A percentile compares a stretch with the other conserved stretches of the same genome.
Evolutionary conservation across 495 filamentous ascomycete species (phyloP).

Genomic region (Rhypophila decipiens): DNA sequence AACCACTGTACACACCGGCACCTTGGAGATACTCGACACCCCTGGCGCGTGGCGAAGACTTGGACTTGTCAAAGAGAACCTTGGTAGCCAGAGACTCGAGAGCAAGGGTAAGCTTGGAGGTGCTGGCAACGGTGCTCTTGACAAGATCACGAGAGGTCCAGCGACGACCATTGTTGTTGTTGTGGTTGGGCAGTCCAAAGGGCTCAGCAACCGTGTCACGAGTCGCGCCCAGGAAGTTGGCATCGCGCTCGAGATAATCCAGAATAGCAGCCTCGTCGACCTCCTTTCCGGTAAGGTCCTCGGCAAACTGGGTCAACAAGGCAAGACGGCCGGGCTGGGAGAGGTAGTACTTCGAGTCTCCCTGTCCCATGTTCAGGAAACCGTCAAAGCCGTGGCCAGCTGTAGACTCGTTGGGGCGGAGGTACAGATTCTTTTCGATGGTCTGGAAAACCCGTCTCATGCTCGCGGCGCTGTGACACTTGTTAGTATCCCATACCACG

Average conservation of each 20-base stretch:
- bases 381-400: constrained; percentile 50
- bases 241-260: constrained; percentile 11
- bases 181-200: constrained; percentile 31
- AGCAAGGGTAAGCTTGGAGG: constrained; percentile 44
- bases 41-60: constrained; percentile 41
- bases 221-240: constrained; percentile 33
- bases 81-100: constrained; percentile 54
- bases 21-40: constrained; percentile 58
- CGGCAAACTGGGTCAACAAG: constrained; percentile 29
- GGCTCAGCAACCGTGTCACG: constrained; percentile 25
- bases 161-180: constrained; percentile 21
- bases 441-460: constrained; percentile 42
- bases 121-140: constrained; percentile 40
- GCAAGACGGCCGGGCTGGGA: constrained; percentile 24
- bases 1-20: constrained; percentile 51
- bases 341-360: constrained; percentile 33
- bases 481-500: too few species aligned
- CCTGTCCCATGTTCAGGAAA: constrained; percentile 36
- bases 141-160: constrained; percentile 38
- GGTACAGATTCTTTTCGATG: constrained; percentile 50
- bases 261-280: constrained; percentile 3
- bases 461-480: constrained; percentile 14
- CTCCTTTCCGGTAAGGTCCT: constrained; percentile 11
- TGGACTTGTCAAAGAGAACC: constrained; percentile 42
- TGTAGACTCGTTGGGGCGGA: constrained; percentile 31